A percentile compares a stretch with the other conserved stretches of the same genome.
These are phyloP conservation scores for Eucalyptus camaldulensis DNA, from an alignment of 345 rosid genomes.

Conservation along the genomic window DNA sequence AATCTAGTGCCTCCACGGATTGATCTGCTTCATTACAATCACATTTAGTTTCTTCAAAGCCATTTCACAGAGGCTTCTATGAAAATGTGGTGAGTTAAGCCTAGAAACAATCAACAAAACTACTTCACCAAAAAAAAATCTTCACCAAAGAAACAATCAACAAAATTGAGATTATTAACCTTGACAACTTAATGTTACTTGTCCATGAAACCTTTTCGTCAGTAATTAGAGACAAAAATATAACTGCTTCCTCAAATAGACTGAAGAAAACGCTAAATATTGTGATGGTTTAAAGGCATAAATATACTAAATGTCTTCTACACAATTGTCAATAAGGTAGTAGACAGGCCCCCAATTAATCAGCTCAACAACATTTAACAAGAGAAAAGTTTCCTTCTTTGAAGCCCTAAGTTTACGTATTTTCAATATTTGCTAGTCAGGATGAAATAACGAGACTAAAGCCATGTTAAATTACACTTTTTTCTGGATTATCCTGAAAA, in stretches of 20 bases:
- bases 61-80: neutral
- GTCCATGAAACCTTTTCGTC: neutral
- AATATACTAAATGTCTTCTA: neutral
- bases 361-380: neutral
- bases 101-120: neutral
- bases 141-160: neutral
- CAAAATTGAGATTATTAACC: neutral
- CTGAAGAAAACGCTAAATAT: neutral
- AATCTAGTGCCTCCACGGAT: neutral
- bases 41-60: neutral
- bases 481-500: neutral
- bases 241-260: neutral
- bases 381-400: neutral
- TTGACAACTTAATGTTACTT: neutral
- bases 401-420: neutral
- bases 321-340: neutral
- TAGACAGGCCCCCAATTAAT: neutral
- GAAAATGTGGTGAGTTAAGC: neutral
- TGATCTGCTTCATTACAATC: neutral
- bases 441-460: neutral
- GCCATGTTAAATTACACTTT: neutral
- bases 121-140: too few species aligned
- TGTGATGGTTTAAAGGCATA: neutral
- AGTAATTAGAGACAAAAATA: neutral
- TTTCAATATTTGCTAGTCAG: neutral